A percentile compares a stretch with the other conserved stretches of the same genome.
Conservation (phyloP, 2,329 filamentous ascomycete genomes). For the Neurospora sp. region DNA sequence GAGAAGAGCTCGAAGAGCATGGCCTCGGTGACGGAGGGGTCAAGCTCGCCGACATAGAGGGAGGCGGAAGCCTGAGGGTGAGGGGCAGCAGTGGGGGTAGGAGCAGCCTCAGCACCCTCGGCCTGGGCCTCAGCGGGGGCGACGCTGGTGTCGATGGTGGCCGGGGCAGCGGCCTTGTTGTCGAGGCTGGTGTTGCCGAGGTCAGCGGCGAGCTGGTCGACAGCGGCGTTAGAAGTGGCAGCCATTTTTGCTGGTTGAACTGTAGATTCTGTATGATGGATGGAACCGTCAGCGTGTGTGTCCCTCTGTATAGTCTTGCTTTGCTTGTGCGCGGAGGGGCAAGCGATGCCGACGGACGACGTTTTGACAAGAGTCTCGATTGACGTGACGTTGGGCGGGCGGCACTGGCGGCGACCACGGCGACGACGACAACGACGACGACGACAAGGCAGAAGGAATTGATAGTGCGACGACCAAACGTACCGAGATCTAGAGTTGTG, state of each 20-base stretch:
- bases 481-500: conserved; percentile 13
- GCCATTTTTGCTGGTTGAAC: conserved; percentile 41
- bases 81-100: conserved; percentile 61
- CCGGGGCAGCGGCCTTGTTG: conserved; percentile 51
- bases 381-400: background rate
- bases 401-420: background rate
- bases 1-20: conserved; percentile 99
- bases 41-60: conserved; percentile 97
- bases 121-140: conserved; percentile 37
- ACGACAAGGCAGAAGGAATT: conserved; percentile 2
- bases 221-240: conserved; percentile 48
- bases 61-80: conserved; percentile 92
- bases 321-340: conserved; percentile 2
- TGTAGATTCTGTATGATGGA: conserved; percentile 9
- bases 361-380: conserved; percentile 4
- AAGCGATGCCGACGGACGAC: background rate
- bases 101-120: conserved; percentile 54
- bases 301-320: too few relatives aligned
- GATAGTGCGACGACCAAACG: conserved; percentile 4
- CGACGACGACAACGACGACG: conserved; percentile 7
- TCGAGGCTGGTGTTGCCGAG: conserved; percentile 62
- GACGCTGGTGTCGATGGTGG: conserved; percentile 68
- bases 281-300: background rate
- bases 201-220: conserved; percentile 74
- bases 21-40: conserved; percentile 94